Base-by-base conservation (phyloP, 768 basidiomycete species). In the Leucocoprinus sp. region DNA sequence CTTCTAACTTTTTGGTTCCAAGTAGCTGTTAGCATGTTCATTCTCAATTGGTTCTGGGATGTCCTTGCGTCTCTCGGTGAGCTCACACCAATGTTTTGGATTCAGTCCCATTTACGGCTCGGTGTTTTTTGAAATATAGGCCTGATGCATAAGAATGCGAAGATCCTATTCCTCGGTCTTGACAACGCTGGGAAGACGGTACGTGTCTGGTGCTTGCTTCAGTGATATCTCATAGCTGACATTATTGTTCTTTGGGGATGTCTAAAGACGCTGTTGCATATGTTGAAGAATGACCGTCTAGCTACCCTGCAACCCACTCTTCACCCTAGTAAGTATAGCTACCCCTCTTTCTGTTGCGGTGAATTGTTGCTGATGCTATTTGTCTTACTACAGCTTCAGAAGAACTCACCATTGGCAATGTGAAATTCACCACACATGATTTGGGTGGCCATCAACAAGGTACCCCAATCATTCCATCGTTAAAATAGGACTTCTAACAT, bases 131-230 rank as follows among this genome's bases (percentile, higher is more conserved):
- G 46, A 31, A 27, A 34, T 38, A 27, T 52, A 93, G 92, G 92
- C 54, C 74, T 95, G 57, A 58, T 84, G 69, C 88, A 93, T 75
- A 96, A 99, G 85, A 97, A 96, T 62, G 96, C 96, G 54, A 99
- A 98, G 78, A 96, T 99, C 62, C 78, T 99, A 52, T 99, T 99
- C 82, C 79, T 99, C 42, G 96, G 96, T 52, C 78, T 98, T 45
- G 95, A 98, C 64, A 99, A 98, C 72, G 96, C 96, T 42, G 95
- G 96, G 61, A 99, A 98, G 78, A 98, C 96, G 50, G 95, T 96
- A 52, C 49, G 84, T 58, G 11, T 28, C 3, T 24, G 9, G 26
- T 19, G 15, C 9, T 23, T 34, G 6, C 38, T 14, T 9, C 37
- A 15, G 48, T 39, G 34, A 14, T 34, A 29, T 17, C 8, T 14